Evolutionary conservation across 768 basidiomycete species (phyloP).

Genomic region (Hydnum rufescens): DNA sequence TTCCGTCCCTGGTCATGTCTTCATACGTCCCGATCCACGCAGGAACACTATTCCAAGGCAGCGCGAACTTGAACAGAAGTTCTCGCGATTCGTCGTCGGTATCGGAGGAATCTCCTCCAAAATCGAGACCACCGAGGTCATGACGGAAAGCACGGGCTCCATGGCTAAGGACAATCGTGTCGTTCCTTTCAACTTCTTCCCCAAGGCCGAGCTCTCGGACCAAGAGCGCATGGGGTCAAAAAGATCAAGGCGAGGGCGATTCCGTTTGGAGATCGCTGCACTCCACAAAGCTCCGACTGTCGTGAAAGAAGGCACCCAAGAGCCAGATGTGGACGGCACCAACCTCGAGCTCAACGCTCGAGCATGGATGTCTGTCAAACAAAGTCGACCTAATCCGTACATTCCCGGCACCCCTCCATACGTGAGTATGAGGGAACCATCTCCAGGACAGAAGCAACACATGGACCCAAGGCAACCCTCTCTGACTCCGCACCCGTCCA

Average conservation of each 20-base stretch:
- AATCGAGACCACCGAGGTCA: not conserved
- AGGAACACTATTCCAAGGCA: not conserved
- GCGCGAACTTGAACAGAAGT: not conserved
- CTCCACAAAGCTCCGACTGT: not conserved
- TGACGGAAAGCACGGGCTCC: not conserved
- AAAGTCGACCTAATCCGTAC: not conserved
- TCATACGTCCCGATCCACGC: not conserved
- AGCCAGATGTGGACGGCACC: not conserved
- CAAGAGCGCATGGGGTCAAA: not conserved
- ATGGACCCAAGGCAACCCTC: too few relatives aligned
- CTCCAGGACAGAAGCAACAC: too few relatives aligned
- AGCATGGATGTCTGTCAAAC: not conserved
- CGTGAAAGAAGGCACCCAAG: too few relatives aligned
- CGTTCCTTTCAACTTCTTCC: not conserved
- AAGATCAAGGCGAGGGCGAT: too few relatives aligned
- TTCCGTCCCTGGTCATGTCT: conserved; percentile 30
- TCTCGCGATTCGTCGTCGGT: not conserved
- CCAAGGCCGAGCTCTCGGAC: not conserved
- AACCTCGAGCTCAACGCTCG: not conserved
- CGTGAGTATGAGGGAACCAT: not conserved
- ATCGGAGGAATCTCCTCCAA: not conserved
- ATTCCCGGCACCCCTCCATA: not conserved
- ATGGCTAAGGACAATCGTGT: not conserved
- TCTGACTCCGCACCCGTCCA: too few relatives aligned
- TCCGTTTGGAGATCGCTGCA: not conserved